A percentile compares a stretch with the other conserved stretches of the same genome.
Evolutionary conservation across 305 asterid genomes (phyloP).

Genomic region (Fraxinus greggii): DNA sequence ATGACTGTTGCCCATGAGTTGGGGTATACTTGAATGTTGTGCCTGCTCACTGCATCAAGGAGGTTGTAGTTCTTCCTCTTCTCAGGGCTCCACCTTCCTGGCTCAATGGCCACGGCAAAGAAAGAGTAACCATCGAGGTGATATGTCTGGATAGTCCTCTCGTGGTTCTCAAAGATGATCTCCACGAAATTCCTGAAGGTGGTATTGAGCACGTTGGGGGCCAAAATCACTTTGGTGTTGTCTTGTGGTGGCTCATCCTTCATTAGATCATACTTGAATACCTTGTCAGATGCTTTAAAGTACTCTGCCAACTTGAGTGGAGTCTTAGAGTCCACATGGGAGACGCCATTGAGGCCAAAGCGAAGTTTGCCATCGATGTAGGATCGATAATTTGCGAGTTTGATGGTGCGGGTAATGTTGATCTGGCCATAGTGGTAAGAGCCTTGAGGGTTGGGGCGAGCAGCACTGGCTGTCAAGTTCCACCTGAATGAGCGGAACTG

Average conservation of each 20-base stretch:
- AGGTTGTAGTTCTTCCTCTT: slow-evolving; percentile 83
- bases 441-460: slow-evolving; percentile 96
- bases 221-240: slow-evolving; percentile 16
- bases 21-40: slow-evolving; percentile 79
- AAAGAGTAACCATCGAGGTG: slow-evolving; percentile 83
- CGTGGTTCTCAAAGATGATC: slow-evolving; percentile 70
- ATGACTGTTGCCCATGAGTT: slow-evolving; percentile 74
- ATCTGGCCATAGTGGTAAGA: slow-evolving; percentile 83
- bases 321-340: slow-evolving; percentile 57
- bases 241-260: slow-evolving; percentile 46
- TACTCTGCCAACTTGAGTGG: slow-evolving; percentile 78
- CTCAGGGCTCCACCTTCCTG: slow-evolving; percentile 69
- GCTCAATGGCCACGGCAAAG: slow-evolving; percentile 75
- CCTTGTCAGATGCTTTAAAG: slow-evolving; percentile 47
- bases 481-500: slow-evolving; percentile 86
- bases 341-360: slow-evolving; percentile 64
- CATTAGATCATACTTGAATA: slow-evolving; percentile 51
- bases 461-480: slow-evolving; percentile 87
- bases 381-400: slow-evolving; percentile 43
- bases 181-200: slow-evolving; percentile 73
- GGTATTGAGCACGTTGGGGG: slow-evolving; percentile 60
- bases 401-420: slow-evolving; percentile 83
- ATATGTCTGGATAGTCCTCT: slow-evolving; percentile 67
- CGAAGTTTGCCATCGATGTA: slow-evolving; percentile 60
- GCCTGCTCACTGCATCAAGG: slow-evolving; percentile 69